Base-by-base conservation (phyloP, 768 basidiomycete species). In the Krasilnikovozyma curviuscula region DNA sequence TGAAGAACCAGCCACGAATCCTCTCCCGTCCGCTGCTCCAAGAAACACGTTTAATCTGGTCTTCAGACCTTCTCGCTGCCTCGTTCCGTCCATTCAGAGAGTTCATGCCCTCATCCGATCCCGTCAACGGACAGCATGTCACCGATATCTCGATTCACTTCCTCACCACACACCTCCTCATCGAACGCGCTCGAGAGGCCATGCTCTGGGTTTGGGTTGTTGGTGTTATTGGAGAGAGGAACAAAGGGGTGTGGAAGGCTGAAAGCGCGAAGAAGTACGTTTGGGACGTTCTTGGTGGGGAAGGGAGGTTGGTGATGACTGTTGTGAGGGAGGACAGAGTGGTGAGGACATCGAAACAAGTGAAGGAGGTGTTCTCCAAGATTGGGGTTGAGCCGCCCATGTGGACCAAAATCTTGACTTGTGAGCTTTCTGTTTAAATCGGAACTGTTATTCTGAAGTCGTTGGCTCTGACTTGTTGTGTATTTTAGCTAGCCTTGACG, bases 101-200 rank as follows among this genome's bases (percentile, higher is more conserved):
- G 43, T 52, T 49, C 31, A 46, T 31, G 12, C 31, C 50, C 6
- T 61, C 61, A 3, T 42, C 43, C 14, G 49, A 50, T 13, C n/a
- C n/a, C n/a, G n/a, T n/a, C n/a, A n/a, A n/a, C n/a, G n/a, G n/a
- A n/a, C n/a, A n/a, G n/a, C n/a, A n/a, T n/a, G n/a, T n/a, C n/a
- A n/a, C n/a, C n/a, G 63, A 64, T 53, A 52, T 62, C 10, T 57
- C 60, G 28, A 58, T 61, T 39, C 53, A 53, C 6, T 62, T 60
- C 57, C 46, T 64, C 40, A 54, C 50, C 14, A 58, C 54, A 3
- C 56, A 60, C 43, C 33, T 61, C 21, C 25, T 57, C 28, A 56
- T 64, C 9, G 63, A 64, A 48, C 48, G 63, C 29, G 62, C 61
- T 61, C 44, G 63, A 41, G 63, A 64, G 49, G 60, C 61, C 2